Percentiles rank a stretch among this genome's conserved stretches.
phyloP scores from a whole-genome alignment of 106 monocot genomes.

The Ottelia alismoides region DNA sequence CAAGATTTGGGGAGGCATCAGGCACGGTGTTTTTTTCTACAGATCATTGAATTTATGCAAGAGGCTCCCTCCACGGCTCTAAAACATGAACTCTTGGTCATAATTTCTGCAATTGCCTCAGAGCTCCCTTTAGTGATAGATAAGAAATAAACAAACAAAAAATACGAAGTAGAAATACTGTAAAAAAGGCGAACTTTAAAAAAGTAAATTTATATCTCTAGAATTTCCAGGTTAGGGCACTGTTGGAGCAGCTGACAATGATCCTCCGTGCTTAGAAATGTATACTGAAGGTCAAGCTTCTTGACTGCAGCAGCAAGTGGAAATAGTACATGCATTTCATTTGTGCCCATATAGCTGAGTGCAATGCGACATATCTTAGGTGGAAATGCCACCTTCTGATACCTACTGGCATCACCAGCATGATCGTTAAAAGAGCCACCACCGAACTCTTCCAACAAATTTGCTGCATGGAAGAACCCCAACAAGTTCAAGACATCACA shows the following conservation, averaged over 20 bases:
- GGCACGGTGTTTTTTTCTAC: too few species aligned
- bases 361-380: conserved; percentile 41
- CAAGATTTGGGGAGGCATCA: too few species aligned
- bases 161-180: too few species aligned
- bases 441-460: conserved; percentile 67
- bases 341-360: conserved; percentile 53
- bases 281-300: conserved; percentile 80
- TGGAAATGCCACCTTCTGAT: conserved; percentile 48
- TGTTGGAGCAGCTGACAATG: conserved; percentile 83
- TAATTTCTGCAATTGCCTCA: too few species aligned
- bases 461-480: conserved; percentile 45
- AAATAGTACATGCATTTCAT: conserved; percentile 68
- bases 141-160: too few species aligned
- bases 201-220: conserved; percentile 55
- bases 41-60: too few species aligned
- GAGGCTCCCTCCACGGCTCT: too few species aligned
- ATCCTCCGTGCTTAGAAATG: conserved; percentile 82
- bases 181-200: too few species aligned
- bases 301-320: conserved; percentile 57
- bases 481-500: conserved; percentile 50
- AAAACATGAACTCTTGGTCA: too few species aligned
- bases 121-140: too few species aligned
- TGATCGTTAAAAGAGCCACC: conserved; percentile 75
- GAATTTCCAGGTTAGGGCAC: conserved; percentile 77
- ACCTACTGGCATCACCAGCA: conserved; percentile 26